Evolutionary conservation across 768 basidiomycete genomes (phyloP).

Genomic region (Suillus spraguei): DNA sequence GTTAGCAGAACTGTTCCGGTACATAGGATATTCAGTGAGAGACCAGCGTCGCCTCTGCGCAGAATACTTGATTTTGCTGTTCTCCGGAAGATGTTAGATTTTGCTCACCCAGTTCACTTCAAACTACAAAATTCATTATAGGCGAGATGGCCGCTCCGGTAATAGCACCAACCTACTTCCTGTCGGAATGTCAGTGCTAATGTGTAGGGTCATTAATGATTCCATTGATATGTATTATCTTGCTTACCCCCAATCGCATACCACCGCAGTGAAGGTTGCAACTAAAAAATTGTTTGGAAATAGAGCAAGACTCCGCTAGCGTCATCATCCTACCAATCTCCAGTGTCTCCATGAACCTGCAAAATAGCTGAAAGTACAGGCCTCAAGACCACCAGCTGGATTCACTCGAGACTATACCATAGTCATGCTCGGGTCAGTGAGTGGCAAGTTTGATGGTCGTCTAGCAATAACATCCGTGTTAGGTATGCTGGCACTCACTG

Average conservation of each 20-base stretch:
- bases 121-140: no score
- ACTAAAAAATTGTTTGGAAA: not conserved
- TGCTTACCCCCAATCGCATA: not conserved
- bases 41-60: no score
- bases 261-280: not conserved
- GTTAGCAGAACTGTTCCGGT: no score
- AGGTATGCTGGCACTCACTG: not conserved
- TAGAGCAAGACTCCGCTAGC: not conserved
- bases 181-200: no score
- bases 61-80: no score
- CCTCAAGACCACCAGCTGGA: not conserved
- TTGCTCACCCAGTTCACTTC: no score
- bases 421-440: not conserved
- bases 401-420: not conserved
- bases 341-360: not conserved
- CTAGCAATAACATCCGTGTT: not conserved
- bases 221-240: not conserved
- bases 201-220: not conserved
- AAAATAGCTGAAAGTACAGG: not conserved
- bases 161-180: no score
- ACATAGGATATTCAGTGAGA: no score
- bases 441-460: not conserved
- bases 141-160: no score
- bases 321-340: not conserved
- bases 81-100: no score